Evolutionary conservation across 768 basidiomycete species (phyloP).

Genomic region (Mycena rosella): DNA sequence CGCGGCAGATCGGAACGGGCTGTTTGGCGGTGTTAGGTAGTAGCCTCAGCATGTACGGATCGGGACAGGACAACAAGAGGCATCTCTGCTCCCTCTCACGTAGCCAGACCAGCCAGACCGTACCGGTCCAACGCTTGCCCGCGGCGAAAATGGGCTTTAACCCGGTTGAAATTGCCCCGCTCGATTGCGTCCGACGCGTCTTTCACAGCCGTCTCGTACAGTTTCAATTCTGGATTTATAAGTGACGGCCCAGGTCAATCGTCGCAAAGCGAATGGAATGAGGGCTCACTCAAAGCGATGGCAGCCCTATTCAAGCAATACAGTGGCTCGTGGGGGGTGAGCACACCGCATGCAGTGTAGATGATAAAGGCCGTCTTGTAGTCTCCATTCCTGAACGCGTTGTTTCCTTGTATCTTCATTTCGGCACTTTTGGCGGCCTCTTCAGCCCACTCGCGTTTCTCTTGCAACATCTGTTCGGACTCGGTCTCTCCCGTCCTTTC

Average conservation of each 20-base stretch:
- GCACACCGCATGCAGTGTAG: slow-evolving; percentile 28
- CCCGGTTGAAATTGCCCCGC: slow-evolving; percentile 22
- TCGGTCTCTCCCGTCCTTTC: slow-evolving; percentile 26
- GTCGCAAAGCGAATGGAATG: not conserved
- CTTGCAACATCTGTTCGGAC: slow-evolving; percentile 5
- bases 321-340: slow-evolving; percentile 33
- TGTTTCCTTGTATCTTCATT: slow-evolving; percentile 32
- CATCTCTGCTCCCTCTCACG: not conserved
- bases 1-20: not conserved
- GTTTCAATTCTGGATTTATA: slow-evolving; percentile 22
- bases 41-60: not conserved
- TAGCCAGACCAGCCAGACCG: not conserved
- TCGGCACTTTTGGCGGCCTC: slow-evolving; percentile 13
- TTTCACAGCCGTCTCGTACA: slow-evolving; percentile 22
- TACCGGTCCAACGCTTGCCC: slow-evolving; percentile 18
- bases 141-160: slow-evolving; percentile 35
- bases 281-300: slow-evolving; percentile 30
- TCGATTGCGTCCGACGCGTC: slow-evolving; percentile 24
- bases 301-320: slow-evolving; percentile 36
- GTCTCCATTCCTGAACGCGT: slow-evolving; percentile 14
- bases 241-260: not conserved
- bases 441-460: slow-evolving; percentile 25
- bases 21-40: not conserved
- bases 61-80: not conserved
- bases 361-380: slow-evolving; percentile 29